Evolutionary conservation across 2,329 filamentous ascomycete species (phyloP).

Genomic region (Trichoderma polysporum): DNA sequence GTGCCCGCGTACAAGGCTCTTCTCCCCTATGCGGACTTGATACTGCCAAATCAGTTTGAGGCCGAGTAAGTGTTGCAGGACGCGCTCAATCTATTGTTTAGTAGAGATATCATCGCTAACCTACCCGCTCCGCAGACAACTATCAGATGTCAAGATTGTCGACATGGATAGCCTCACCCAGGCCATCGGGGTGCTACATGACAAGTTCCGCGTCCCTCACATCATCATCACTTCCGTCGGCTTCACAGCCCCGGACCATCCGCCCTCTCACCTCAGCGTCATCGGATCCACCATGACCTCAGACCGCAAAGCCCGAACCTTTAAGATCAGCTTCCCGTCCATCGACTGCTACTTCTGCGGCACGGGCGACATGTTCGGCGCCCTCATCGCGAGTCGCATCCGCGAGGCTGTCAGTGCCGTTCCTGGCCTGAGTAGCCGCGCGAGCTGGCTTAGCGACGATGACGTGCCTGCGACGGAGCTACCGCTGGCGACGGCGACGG

Average conservation of each 20-base stretch:
- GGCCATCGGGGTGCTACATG: slow-evolving; percentile 77
- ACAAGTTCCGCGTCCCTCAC: slow-evolving; percentile 75
- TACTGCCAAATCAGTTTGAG: slow-evolving; percentile 96
- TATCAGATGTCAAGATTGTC: slow-evolving; percentile 80
- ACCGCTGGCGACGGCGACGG: slow-evolving; percentile 77
- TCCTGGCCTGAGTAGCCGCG: slow-evolving; percentile 48
- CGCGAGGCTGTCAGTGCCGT: slow-evolving; percentile 69
- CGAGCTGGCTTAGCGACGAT: slow-evolving; percentile 77
- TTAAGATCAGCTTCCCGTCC: slow-evolving; percentile 81
- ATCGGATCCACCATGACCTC: slow-evolving; percentile 73
- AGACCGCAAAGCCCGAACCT: slow-evolving; percentile 70
- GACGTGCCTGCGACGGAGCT: slow-evolving; percentile 66
- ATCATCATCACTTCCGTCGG: slow-evolving; percentile 90
- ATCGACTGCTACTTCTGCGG: slow-evolving; percentile 95
- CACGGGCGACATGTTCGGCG: slow-evolving; percentile 98
- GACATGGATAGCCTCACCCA: slow-evolving; percentile 69
- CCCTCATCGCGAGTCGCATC: slow-evolving; percentile 81
- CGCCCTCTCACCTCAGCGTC: slow-evolving; percentile 60
- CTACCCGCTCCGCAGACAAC: slow-evolving; percentile 55
- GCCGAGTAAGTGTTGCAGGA: slow-evolving; percentile 67
- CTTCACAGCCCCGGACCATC: slow-evolving; percentile 55
- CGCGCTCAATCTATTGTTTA: background rate
- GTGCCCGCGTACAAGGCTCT: slow-evolving; percentile 86
- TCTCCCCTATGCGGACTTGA: slow-evolving; percentile 79
- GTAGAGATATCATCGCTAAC: background rate